Conservation (phyloP, 2,329 filamentous ascomycete genomes). For the Alternaria alternata region DNA sequence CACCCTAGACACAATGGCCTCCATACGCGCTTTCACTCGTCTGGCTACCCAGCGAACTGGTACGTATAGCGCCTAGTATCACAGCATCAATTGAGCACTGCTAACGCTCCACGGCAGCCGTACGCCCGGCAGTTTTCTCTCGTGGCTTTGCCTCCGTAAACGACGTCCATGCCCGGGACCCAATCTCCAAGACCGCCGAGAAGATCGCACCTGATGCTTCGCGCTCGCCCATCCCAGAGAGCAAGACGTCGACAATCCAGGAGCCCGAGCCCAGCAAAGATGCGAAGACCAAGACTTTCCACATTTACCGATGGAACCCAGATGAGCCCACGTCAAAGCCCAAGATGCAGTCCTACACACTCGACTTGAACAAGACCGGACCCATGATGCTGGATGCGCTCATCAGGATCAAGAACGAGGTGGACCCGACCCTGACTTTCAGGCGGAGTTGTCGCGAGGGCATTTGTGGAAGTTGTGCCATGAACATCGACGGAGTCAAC, state of each 20-base stretch:
- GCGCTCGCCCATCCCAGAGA: constrained; percentile 52
- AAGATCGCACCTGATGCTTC: constrained; percentile 38
- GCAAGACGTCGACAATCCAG: constrained; percentile 67
- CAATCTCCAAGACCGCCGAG: constrained; percentile 44
- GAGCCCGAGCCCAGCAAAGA: constrained; percentile 66
- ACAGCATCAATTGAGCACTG: constrained; percentile 30
- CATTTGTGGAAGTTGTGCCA: constrained; percentile 97
- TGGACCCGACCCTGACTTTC: constrained; percentile 96
- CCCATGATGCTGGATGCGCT: constrained; percentile 98
- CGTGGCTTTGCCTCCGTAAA: constrained; percentile 51
- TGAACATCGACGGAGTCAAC: constrained; percentile 99
- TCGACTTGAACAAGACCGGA: constrained; percentile 98
- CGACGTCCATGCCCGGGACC: constrained; percentile 44
- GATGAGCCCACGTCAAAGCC: constrained; percentile 93
- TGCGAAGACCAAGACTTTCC: constrained; percentile 86
- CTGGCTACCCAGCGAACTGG: constrained; percentile 49
- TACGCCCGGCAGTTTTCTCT: constrained; percentile 48
- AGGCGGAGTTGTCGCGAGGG: constrained; percentile 95
- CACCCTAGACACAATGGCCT: constrained; percentile 46
- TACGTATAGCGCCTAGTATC: constrained; percentile 27
- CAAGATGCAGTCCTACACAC: constrained; percentile 90
- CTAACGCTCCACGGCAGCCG: constrained; percentile 41
- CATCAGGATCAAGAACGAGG: constrained; percentile 98
- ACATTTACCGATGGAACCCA: constrained; percentile 99
- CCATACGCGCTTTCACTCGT: constrained; percentile 49